phyloP scores from a whole-genome alignment of 2,329 filamentous ascomycete species.

The Aspergillus sclerotialis region DNA sequence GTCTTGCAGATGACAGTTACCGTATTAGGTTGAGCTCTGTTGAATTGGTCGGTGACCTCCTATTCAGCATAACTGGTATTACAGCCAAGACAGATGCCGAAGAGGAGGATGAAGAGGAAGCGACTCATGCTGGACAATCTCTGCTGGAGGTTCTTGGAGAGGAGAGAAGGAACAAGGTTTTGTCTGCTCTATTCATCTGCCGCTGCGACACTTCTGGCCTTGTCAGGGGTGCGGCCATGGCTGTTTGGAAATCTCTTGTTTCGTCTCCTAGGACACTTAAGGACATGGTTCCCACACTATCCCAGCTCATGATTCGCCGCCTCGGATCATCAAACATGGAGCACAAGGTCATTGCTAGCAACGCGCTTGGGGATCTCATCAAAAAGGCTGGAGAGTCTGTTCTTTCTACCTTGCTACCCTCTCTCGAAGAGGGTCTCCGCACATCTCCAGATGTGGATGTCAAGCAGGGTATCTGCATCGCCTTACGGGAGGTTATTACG shows the following conservation, averaged over 20 bases:
- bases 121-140: slow-evolving; percentile 84
- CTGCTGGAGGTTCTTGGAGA: slow-evolving; percentile 89
- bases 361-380: slow-evolving; percentile 92
- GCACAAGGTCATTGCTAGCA: slow-evolving; percentile 97
- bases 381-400: slow-evolving; percentile 94
- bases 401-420: slow-evolving; percentile 77
- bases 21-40: slow-evolving; percentile 97
- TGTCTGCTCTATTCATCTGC: slow-evolving; percentile 96
- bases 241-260: slow-evolving; percentile 95
- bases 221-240: slow-evolving; percentile 81
- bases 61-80: slow-evolving; percentile 97
- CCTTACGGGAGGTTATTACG: slow-evolving; percentile 83
- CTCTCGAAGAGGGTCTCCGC: slow-evolving; percentile 83
- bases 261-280: slow-evolving; percentile 87
- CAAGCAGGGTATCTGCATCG: slow-evolving; percentile 95
- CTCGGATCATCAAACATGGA: slow-evolving; percentile 96
- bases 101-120: slow-evolving; percentile 66
- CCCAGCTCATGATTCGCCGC: slow-evolving; percentile 87
- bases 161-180: slow-evolving; percentile 92
- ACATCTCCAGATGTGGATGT: slow-evolving; percentile 85
- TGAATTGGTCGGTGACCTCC: slow-evolving; percentile 88
- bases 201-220: slow-evolving; percentile 91
- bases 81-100: slow-evolving; percentile 72
- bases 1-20: slow-evolving; percentile 94
- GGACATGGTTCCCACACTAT: slow-evolving; percentile 89